A percentile compares a stretch with the other conserved stretches of the same genome.
These are phyloP conservation scores for Citrus australasica DNA, from an alignment of 345 rosid species.

Conservation along the genomic window DNA sequence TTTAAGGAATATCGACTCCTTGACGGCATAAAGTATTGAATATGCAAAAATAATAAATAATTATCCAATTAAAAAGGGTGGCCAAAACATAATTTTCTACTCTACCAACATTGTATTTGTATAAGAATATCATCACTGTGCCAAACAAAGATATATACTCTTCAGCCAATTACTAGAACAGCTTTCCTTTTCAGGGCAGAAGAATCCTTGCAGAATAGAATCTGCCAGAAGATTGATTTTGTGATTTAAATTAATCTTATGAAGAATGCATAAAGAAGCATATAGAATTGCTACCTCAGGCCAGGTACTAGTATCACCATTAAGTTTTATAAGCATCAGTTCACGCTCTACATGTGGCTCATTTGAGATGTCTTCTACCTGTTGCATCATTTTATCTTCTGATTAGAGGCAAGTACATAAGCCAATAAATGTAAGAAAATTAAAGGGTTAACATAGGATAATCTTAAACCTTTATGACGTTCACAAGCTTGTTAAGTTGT, in stretches of 20 bases:
- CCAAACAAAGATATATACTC: background rate
- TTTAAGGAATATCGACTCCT: background rate
- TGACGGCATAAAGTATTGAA: background rate
- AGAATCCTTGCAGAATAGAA: background rate
- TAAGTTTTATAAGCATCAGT: constrained; percentile 81
- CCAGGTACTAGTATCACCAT: constrained; percentile 51
- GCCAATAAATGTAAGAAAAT: background rate
- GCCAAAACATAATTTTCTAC: background rate
- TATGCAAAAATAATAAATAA: too few relatives aligned
- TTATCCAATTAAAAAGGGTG: background rate
- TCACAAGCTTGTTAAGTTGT: constrained; percentile 96
- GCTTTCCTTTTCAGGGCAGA: background rate
- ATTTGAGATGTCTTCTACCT: constrained; percentile 89
- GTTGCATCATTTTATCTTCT: constrained; percentile 8
- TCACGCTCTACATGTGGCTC: constrained; percentile 97
- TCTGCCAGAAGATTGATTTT: background rate
- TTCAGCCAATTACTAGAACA: background rate
- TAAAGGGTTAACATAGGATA: background rate
- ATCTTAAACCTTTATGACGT: constrained; percentile 71
- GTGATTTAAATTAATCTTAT: background rate
- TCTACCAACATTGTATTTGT: background rate
- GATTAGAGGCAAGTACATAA: background rate
- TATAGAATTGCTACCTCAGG: constrained; percentile 51
- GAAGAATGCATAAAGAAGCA: background rate
- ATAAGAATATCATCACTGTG: background rate